Base-by-base conservation (phyloP, 78 protist genomes). In the Acrasis kona region DNA sequence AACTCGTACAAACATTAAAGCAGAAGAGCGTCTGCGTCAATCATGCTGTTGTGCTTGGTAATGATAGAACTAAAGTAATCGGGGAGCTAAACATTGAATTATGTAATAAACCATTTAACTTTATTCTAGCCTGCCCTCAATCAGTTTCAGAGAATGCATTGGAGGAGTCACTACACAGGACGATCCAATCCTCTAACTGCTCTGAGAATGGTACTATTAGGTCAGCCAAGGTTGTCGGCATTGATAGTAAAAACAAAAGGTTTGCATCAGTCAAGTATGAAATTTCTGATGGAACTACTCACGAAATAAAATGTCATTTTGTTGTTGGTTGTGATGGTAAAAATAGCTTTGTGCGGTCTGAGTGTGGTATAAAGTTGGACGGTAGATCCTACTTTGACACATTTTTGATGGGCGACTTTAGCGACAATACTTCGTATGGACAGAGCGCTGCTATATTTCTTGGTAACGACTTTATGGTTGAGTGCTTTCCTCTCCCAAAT, bases 251-350 rank as follows among this genome's bases (percentile, higher is more conserved):
- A 19, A 50, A 50, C 19, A 50, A 50, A 50, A 50, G 19, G 19
- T n/a, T n/a, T 50, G 19, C 61, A 50, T 19, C 34, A n/a, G 61
- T 50, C 34, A 50, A 50, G 19, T n/a, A n/a, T 50, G 19, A 19
- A 50, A n/a, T n/a, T 50, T 50, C 61, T n/a, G 61, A 50, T 50
- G 61, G 19, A n/a, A 19, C 19, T n/a, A 50, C 19, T n/a, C 19
- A n/a, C 19, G 19, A 50, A 50, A 50, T 50, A 50, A n/a, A 19
- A 19, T n/a, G 34, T 50, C 19, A 19, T n/a, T 50, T 50, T 50
- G 61, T 50, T 50, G 61, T 50, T 50, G 61, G 61, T 50, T 50
- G 61, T 50, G 61, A 50, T 50, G 61, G 61, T n/a, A 50, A 50
- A 50, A 50, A 50, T 50, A 50, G 61, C 19, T n/a, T 50, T 19